phyloP scores from a whole-genome alignment of 2,329 filamentous ascomycete species.

The Niveomyces coronatus region DNA sequence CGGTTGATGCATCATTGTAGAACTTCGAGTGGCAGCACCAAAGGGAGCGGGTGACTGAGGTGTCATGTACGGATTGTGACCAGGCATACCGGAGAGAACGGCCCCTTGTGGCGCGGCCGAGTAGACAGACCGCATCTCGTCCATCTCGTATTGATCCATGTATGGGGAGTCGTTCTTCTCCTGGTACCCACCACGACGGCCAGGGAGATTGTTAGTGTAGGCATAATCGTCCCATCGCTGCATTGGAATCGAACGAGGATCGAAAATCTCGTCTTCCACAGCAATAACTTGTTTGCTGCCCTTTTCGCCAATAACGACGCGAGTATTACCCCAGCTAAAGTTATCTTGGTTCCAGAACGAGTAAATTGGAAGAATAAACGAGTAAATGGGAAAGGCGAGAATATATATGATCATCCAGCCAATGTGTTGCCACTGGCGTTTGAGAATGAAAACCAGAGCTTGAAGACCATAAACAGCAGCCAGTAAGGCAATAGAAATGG shows the following conservation, averaged over 20 bases:
- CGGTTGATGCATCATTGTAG: constrained; percentile 32
- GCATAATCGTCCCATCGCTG: constrained; percentile 98
- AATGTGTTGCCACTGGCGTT: constrained; percentile 95
- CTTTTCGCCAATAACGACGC: constrained; percentile 91
- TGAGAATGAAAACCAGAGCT: constrained; percentile 90
- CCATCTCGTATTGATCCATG: constrained; percentile 84
- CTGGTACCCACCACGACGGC: constrained; percentile 63
- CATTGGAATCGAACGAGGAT: constrained; percentile 84
- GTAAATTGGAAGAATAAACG: constrained; percentile 82
- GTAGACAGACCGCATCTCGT: constrained; percentile 95
- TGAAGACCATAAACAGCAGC: constrained; percentile 91
- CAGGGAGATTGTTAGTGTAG: constrained; percentile 73
- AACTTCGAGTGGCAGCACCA: constrained; percentile 38
- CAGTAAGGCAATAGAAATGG: constrained; percentile 82
- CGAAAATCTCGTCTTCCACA: constrained; percentile 74
- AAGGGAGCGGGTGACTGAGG: constrained; percentile 72
- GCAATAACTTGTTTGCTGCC: constrained; percentile 85
- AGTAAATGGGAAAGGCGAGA: constrained; percentile 89
- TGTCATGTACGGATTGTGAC: constrained; percentile 66
- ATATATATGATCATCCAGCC: constrained; percentile 99
- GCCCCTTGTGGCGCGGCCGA: constrained; percentile 85
- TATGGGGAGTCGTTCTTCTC: constrained; percentile 58
- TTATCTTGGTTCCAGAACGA: constrained; percentile 99
- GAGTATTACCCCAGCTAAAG: constrained; percentile 97
- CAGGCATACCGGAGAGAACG: constrained; percentile 73